A percentile compares a stretch with the other conserved stretches of the same genome.
These are phyloP conservation scores for Echria macrotheca DNA, from an alignment of 495 filamentous ascomycete genomes.

Conservation along the genomic window DNA sequence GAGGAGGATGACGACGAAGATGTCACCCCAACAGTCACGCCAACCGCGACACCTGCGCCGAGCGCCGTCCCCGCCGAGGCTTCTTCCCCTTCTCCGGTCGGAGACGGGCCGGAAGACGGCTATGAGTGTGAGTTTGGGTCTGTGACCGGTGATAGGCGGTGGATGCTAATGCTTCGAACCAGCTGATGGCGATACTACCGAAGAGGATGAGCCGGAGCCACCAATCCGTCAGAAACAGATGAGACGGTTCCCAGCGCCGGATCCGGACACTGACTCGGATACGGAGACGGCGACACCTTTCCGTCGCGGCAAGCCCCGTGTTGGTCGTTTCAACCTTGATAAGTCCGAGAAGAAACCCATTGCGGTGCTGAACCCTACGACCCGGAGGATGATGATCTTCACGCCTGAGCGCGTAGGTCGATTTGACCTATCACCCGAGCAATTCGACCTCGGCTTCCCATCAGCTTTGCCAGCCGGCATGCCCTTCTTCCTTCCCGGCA, in stretches of 20 bases:
- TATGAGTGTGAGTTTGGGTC: conserved; percentile 68
- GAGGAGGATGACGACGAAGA: conserved; percentile 26
- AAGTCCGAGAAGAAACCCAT: conserved; percentile 61
- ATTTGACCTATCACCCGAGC: conserved; percentile 42
- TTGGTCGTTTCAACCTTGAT: conserved; percentile 51
- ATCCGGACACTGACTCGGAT: conserved; percentile 41
- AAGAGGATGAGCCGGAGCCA: conserved; percentile 65
- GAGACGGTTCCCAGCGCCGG: conserved; percentile 32
- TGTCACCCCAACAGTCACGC: conserved; percentile 22
- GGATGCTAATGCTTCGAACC: conserved; percentile 51
- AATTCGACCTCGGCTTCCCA: conserved; percentile 41
- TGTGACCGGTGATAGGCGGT: conserved; percentile 11
- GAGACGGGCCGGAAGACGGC: conserved; percentile 52
- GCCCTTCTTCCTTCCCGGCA: conserved; percentile 63
- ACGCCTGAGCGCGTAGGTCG: conserved; percentile 34
- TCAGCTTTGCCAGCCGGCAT: conserved; percentile 42
- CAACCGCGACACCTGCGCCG: conserved; percentile 38
- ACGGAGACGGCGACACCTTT: conserved; percentile 33
- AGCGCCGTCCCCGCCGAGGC: conserved; percentile 41
- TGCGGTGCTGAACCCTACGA: conserved; percentile 62
- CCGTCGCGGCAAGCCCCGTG: conserved; percentile 39
- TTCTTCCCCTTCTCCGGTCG: conserved; percentile 38
- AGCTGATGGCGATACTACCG: conserved; percentile 85
- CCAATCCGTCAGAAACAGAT: conserved; percentile 51
- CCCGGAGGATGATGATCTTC: conserved; percentile 67